Percentiles rank a stretch among this genome's conserved stretches.
Evolutionary conservation across 176 grass and related monocot species (phyloP).

Genomic region (Carex cristatella): DNA sequence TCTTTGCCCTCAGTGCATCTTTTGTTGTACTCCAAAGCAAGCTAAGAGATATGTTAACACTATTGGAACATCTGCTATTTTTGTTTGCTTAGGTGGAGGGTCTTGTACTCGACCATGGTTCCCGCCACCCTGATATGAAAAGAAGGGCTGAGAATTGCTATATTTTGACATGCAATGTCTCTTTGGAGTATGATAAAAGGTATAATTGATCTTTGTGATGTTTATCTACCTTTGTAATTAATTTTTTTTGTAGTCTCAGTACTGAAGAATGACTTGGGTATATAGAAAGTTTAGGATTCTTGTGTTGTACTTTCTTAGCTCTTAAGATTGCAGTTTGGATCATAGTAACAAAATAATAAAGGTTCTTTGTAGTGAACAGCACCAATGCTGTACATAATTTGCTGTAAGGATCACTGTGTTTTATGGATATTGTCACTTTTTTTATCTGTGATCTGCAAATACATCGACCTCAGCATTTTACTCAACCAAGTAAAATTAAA

Average conservation of each 20-base stretch:
- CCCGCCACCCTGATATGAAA: conserved; percentile 99
- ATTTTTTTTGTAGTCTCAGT: background rate
- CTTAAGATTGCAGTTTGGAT: background rate
- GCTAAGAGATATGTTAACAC: background rate
- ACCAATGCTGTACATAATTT: background rate
- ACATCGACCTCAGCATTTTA: background rate
- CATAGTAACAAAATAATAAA: background rate
- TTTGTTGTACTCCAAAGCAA: background rate
- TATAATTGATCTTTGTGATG: conserved; percentile 8
- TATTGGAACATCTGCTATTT: background rate
- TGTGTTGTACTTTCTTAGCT: background rate
- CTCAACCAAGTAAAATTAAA: background rate
- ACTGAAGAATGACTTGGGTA: background rate
- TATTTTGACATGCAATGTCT: conserved; percentile 96
- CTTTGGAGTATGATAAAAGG: conserved; percentile 99
- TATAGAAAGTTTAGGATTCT: background rate
- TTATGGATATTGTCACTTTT: background rate
- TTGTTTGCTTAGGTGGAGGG: conserved; percentile 65
- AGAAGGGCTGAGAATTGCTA: conserved; percentile 95
- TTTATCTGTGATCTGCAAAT: background rate
- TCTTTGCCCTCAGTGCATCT: background rate
- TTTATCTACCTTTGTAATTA: conserved; percentile 10
- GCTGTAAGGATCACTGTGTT: background rate
- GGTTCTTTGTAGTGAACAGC: background rate
- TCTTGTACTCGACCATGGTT: conserved; percentile 95